Evolutionary conservation across 306 rosid species (phyloP).

Genomic region (Lablab purpureus): DNA sequence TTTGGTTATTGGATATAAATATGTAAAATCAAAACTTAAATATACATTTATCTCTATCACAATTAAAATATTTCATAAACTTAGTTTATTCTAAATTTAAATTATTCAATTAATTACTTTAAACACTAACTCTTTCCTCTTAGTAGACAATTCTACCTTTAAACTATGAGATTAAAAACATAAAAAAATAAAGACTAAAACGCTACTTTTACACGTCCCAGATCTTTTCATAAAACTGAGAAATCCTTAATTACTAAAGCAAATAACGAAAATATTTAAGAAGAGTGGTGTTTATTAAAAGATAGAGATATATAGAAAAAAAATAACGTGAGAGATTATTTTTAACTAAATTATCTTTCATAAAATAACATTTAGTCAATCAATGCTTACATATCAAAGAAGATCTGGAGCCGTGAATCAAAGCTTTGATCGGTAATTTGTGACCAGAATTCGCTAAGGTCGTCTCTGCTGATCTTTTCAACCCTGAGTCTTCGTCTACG

Average conservation of each 20-base stretch:
- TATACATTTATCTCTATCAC: background rate
- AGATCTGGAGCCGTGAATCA: slow-evolving; percentile 91
- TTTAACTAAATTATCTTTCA: slow-evolving; percentile 35
- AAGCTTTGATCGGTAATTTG: slow-evolving; percentile 94
- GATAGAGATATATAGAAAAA: background rate
- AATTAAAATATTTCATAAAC: background rate
- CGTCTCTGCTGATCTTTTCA: slow-evolving; percentile 76
- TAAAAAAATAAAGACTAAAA: background rate
- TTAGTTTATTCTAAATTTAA: background rate
- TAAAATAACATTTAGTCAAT: slow-evolving; percentile 23
- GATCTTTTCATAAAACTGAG: background rate
- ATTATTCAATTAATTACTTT: no score
- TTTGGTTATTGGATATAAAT: background rate
- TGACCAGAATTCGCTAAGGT: slow-evolving; percentile 83
- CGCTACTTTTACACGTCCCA: no score
- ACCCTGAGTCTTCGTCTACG: slow-evolving; percentile 79
- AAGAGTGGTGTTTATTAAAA: background rate
- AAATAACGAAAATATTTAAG: slow-evolving; percentile 37
- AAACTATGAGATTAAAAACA: no score
- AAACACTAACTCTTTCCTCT: no score
- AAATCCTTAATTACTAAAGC: slow-evolving; percentile 22
- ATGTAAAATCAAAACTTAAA: background rate
- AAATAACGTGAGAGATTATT: background rate
- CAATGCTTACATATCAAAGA: slow-evolving; percentile 83
- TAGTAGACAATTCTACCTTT: no score